phyloP scores from a whole-genome alignment of 768 basidiomycete species.

The Strobilomyces confusus region DNA sequence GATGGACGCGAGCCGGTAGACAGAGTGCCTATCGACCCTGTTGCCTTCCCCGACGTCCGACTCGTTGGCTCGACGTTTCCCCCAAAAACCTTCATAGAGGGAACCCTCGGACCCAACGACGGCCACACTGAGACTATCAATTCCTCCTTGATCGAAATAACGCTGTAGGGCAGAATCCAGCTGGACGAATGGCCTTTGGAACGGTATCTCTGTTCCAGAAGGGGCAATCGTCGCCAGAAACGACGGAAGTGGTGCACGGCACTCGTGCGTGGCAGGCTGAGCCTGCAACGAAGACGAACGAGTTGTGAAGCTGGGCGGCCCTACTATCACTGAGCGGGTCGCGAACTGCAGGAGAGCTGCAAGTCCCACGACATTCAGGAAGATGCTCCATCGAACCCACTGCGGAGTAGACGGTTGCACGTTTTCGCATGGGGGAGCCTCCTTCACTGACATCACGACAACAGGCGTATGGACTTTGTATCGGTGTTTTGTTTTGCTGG shows the following conservation, averaged over 20 bases:
- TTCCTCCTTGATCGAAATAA: constrained; percentile 30
- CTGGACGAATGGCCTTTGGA: constrained; percentile 5
- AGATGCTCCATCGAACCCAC: constrained; percentile 18
- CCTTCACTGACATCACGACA: neutral
- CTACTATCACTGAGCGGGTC: neutral
- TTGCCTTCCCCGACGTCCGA: constrained; percentile 18
- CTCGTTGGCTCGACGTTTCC: constrained; percentile 43
- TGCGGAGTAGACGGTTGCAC: constrained; percentile 1
- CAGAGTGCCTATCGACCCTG: constrained; percentile 38
- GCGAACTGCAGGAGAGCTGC: constrained; percentile 9
- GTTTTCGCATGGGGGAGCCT: neutral
- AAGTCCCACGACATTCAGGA: constrained; percentile 10
- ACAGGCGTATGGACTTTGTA: too few relatives aligned
- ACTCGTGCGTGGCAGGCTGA: constrained; percentile 4
- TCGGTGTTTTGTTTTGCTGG: too few relatives aligned
- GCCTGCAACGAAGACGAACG: neutral
- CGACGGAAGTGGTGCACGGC: constrained; percentile 16
- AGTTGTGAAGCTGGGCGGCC: neutral
- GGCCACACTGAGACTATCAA: constrained; percentile 49
- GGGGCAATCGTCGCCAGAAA: constrained; percentile 12
- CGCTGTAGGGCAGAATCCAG: constrained; percentile 8
- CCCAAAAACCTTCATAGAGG: constrained; percentile 44
- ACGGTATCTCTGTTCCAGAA: constrained; percentile 8
- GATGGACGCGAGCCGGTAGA: constrained; percentile 51
- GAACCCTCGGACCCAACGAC: constrained; percentile 44